Evolutionary conservation across 371 early-diverging fungal genomes (phyloP).

Genomic region (Chytridium lagenaria): DNA sequence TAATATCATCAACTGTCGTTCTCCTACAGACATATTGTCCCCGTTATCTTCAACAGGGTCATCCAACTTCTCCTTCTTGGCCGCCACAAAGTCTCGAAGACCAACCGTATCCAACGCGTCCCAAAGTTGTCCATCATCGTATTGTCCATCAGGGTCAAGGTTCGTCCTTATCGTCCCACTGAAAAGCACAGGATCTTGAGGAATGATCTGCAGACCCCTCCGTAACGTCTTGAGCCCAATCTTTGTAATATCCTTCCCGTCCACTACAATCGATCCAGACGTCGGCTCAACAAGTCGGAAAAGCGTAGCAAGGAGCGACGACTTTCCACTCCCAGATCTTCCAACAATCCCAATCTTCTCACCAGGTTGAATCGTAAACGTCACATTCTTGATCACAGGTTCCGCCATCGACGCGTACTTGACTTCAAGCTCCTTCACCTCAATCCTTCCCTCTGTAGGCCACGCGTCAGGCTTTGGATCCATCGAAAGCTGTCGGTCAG

Average conservation of each 20-base stretch:
- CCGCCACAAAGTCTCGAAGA: slow-evolving; percentile 27
- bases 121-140: slow-evolving; percentile 85
- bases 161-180: slow-evolving; percentile 61
- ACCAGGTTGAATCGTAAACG: slow-evolving; percentile 53
- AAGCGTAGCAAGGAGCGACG: slow-evolving; percentile 74
- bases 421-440: slow-evolving; percentile 31
- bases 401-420: slow-evolving; percentile 51
- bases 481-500: background rate
- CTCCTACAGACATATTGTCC: slow-evolving; percentile 54
- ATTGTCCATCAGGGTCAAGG: slow-evolving; percentile 78
- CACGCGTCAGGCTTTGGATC: slow-evolving; percentile 43
- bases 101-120: slow-evolving; percentile 40
- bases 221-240: slow-evolving; percentile 78
- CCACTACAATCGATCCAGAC: slow-evolving; percentile 56
- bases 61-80: slow-evolving; percentile 37
- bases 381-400: slow-evolving; percentile 53
- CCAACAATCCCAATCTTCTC: slow-evolving; percentile 71
- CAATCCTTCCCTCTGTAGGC: slow-evolving; percentile 35
- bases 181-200: slow-evolving; percentile 93
- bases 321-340: slow-evolving; percentile 91
- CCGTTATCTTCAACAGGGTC: slow-evolving; percentile 36
- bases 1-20: slow-evolving; percentile 58
- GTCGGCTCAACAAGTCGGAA: slow-evolving; percentile 87
- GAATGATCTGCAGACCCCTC: slow-evolving; percentile 75
- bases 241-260: slow-evolving; percentile 70